A percentile compares a stretch with the other conserved stretches of the same genome.
Evolutionary conservation across 495 filamentous ascomycete genomes (phyloP).

Genomic region (Podospora fimiseda): DNA sequence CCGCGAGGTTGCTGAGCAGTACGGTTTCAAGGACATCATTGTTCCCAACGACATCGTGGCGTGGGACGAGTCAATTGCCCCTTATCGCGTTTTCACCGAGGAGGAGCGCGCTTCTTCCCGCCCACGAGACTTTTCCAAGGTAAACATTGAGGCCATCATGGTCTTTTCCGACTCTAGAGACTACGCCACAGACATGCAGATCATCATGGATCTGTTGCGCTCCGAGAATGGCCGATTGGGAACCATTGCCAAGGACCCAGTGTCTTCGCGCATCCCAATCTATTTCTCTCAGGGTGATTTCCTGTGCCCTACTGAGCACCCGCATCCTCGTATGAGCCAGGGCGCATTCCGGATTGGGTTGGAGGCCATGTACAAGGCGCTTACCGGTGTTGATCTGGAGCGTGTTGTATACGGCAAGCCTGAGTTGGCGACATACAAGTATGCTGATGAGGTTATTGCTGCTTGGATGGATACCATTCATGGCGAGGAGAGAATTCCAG

Average conservation of each 20-base stretch:
- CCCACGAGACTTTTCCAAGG: slow-evolving; percentile 56
- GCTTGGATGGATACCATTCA: slow-evolving; percentile 73
- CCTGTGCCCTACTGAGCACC: slow-evolving; percentile 72
- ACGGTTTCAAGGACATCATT: slow-evolving; percentile 60
- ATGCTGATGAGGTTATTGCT: slow-evolving; percentile 68
- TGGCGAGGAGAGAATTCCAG: slow-evolving; percentile 60
- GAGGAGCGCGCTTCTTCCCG: slow-evolving; percentile 52
- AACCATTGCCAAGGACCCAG: slow-evolving; percentile 59
- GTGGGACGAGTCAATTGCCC: slow-evolving; percentile 54
- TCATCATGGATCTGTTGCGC: slow-evolving; percentile 77
- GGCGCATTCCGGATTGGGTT: slow-evolving; percentile 70
- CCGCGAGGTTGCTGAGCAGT: slow-evolving; percentile 58
- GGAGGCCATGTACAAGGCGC: slow-evolving; percentile 71
- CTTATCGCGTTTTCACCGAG: slow-evolving; percentile 56
- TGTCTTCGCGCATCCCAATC: slow-evolving; percentile 62
- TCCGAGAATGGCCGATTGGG: slow-evolving; percentile 63
- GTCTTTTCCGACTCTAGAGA: slow-evolving; percentile 80
- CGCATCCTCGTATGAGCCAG: slow-evolving; percentile 64
- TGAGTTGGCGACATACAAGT: slow-evolving; percentile 72
- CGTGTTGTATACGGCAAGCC: slow-evolving; percentile 83
- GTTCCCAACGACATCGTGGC: slow-evolving; percentile 63
- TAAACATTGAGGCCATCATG: slow-evolving; percentile 75
- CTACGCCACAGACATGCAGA: slow-evolving; percentile 77
- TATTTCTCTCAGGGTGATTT: slow-evolving; percentile 73
- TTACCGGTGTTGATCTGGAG: slow-evolving; percentile 69